These are phyloP conservation scores for Zalaria sp. DNA, from an alignment of 2,329 filamentous ascomycete genomes.

Conservation along the genomic window DNA sequence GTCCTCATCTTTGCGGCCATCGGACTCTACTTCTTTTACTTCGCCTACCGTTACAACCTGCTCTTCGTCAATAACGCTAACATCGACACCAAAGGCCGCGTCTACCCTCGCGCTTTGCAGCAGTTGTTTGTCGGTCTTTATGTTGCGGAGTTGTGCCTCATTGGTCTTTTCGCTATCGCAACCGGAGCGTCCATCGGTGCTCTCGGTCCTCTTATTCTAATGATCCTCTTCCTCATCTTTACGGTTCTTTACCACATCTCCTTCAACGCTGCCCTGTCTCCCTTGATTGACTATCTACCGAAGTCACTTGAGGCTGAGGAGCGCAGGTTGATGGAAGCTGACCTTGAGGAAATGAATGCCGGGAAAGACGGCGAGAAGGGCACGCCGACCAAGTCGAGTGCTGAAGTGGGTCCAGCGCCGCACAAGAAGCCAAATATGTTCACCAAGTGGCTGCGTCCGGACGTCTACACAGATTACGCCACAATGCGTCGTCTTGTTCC, in stretches of 20 bases:
- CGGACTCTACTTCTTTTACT: slow-evolving; percentile 68
- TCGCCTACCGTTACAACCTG: slow-evolving; percentile 82
- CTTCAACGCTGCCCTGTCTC: slow-evolving; percentile 58
- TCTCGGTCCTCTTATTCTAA: slow-evolving; percentile 57
- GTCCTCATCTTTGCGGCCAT: slow-evolving; percentile 70
- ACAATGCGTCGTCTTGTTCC: slow-evolving; percentile 58
- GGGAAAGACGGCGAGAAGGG: slow-evolving; percentile 17
- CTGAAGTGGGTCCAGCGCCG: slow-evolving; percentile 19
- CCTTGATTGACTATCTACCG: slow-evolving; percentile 66
- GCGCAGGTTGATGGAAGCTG: slow-evolving; percentile 18
- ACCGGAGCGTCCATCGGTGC: slow-evolving; percentile 34
- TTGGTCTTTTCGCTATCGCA: slow-evolving; percentile 64
- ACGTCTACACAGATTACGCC: slow-evolving; percentile 60
- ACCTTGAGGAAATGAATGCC: slow-evolving; percentile 14
- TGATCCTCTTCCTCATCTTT: slow-evolving; percentile 63
- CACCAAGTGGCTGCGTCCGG: slow-evolving; percentile 59
- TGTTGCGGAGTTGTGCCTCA: slow-evolving; percentile 65
- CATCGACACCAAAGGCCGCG: slow-evolving; percentile 76
- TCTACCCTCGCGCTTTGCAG: slow-evolving; percentile 76
- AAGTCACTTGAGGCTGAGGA: slow-evolving; percentile 24
- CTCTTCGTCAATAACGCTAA: slow-evolving; percentile 71
- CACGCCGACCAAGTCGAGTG: slow-evolving; percentile 20
- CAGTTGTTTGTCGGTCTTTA: slow-evolving; percentile 78
- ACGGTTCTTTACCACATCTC: slow-evolving; percentile 62
- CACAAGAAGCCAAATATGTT: slow-evolving; percentile 40